Evolutionary conservation across 495 filamentous ascomycete species (phyloP), one percentile per base, ranked within the genome.

Genomic region (Neurospora tetraspora): DNA sequence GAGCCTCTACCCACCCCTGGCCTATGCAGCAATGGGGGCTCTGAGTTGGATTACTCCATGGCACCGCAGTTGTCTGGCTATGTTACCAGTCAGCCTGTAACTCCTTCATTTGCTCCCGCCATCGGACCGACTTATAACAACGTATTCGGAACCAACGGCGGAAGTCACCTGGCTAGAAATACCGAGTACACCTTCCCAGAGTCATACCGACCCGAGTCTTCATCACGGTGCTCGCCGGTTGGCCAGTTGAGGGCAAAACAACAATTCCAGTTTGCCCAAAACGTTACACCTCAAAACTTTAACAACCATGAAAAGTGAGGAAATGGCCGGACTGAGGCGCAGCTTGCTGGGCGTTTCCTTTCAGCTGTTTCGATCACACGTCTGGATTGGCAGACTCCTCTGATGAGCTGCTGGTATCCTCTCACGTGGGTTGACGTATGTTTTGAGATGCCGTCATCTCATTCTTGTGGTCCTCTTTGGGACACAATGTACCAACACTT

Each of bases 241-340:
- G 80, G 81, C 18, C 76, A 75, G 0, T 71, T 80, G 2, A 78
- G 75, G 73, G 80, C 83, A 18, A 84, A 82, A 73, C 77, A 45
- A 34, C 77, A 84, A 59, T 85, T 86, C 27, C 84, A 86, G 73
- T 86, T 86, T 73, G 84, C 83, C 14, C 84, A 83, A 68, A 86
- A 86, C 73, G 77, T 86, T 68, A 86, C 84, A 0, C 84, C 84
- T 5, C 84, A 84, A 37, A 81, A 86, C 73, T 86, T 84, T 65
- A 79, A 71, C 72, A 75, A 69, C 6, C 53, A 65, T 36, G 76
- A 78, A 14, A 80, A 77, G 68, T 75, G 72, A 75, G 12, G 45
- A 71, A 14, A 73, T 31, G 12, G 18, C 20, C 53, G 53, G 53
- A 65, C 53, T 18, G 14, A 18, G 53, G 14, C 27, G 27, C 27